These are phyloP conservation scores for Lecanicillium sp. DNA, from an alignment of 2,329 filamentous ascomycete genomes.

Conservation along the genomic window DNA sequence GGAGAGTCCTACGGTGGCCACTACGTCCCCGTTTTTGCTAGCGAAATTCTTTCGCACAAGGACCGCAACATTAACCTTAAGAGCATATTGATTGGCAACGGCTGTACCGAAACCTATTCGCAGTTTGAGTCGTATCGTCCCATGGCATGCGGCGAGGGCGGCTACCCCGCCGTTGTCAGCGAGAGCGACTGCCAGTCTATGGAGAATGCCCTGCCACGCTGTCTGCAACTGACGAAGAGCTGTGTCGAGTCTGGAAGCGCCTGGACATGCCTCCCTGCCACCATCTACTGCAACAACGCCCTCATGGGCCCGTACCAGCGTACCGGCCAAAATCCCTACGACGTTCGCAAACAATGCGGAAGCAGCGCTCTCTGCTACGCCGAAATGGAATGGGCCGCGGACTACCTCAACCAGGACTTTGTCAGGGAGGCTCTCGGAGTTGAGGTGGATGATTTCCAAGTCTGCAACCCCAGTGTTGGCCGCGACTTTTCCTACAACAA, in stretches of 20 bases:
- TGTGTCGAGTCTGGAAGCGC: conserved; percentile 91
- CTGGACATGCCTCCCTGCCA: conserved; percentile 87
- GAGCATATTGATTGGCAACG: conserved; percentile 91
- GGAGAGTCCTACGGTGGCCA: conserved; percentile 94
- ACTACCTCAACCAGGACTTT: conserved; percentile 75
- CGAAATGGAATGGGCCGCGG: conserved; percentile 76
- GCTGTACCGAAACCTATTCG: conserved; percentile 83
- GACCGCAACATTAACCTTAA: conserved; percentile 97
- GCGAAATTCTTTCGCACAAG: conserved; percentile 88
- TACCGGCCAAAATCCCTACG: conserved; percentile 90
- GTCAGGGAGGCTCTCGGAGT: conserved; percentile 84
- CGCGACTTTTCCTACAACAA: conserved; percentile 95
- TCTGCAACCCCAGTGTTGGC: conserved; percentile 98
- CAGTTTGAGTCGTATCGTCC: conserved; percentile 95
- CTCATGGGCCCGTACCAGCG: conserved; percentile 91
- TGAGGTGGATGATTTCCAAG: conserved; percentile 83
- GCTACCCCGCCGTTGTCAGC: conserved; percentile 79
- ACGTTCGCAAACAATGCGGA: conserved; percentile 84
- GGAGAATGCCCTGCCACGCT: conserved; percentile 87
- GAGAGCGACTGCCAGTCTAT: conserved; percentile 73
- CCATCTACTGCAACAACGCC: conserved; percentile 98
- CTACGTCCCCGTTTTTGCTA: conserved; percentile 88
- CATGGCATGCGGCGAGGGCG: conserved; percentile 95
- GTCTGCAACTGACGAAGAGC: conserved; percentile 75
- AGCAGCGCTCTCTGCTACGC: conserved; percentile 83